Conservation (phyloP, 148 eudicot species). For the Fallopia convolvulus region DNA sequence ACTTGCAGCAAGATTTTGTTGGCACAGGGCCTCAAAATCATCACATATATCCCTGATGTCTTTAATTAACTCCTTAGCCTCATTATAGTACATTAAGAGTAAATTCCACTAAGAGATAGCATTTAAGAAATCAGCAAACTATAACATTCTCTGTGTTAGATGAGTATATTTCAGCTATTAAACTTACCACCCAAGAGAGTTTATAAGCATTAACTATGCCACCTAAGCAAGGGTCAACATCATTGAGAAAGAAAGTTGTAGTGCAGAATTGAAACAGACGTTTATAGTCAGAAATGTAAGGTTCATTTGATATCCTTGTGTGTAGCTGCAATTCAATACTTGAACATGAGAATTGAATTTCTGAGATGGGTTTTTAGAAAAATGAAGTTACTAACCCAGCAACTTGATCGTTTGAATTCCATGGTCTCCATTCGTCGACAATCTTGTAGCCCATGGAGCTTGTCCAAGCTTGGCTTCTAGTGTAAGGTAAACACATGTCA, state of each 20-base stretch:
- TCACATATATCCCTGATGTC: slow-evolving; percentile 85
- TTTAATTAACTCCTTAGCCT: slow-evolving; percentile 76
- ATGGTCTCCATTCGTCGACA: slow-evolving; percentile 81
- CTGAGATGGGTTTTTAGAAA: background rate
- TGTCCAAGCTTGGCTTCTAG: slow-evolving; percentile 96
- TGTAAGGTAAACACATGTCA: slow-evolving; percentile 94
- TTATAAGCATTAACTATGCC: slow-evolving; percentile 90
- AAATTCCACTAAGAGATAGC: slow-evolving; percentile 65
- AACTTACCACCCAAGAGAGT: slow-evolving; percentile 88
- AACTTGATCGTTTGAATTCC: slow-evolving; percentile 61
- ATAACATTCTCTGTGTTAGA: background rate
- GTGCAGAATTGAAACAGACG: slow-evolving; percentile 32
- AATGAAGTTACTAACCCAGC: slow-evolving; percentile 49
- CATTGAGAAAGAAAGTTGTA: background rate
- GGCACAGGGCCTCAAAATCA: slow-evolving; percentile 95
- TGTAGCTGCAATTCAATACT: slow-evolving; percentile 34
- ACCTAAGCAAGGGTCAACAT: no score
- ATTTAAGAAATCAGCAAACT: background rate
- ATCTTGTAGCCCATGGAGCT: slow-evolving; percentile 75
- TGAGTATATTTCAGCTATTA: slow-evolving; percentile 1
- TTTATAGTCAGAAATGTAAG: slow-evolving; percentile 78
- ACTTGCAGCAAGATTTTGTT: slow-evolving; percentile 94
- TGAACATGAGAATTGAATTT: background rate
- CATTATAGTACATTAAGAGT: slow-evolving; percentile 74
- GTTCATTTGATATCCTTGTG: slow-evolving; percentile 74